These are phyloP conservation scores for Chimonanthus praecox DNA, from an alignment of 164 flowering plant genomes.

Conservation along the genomic window DNA sequence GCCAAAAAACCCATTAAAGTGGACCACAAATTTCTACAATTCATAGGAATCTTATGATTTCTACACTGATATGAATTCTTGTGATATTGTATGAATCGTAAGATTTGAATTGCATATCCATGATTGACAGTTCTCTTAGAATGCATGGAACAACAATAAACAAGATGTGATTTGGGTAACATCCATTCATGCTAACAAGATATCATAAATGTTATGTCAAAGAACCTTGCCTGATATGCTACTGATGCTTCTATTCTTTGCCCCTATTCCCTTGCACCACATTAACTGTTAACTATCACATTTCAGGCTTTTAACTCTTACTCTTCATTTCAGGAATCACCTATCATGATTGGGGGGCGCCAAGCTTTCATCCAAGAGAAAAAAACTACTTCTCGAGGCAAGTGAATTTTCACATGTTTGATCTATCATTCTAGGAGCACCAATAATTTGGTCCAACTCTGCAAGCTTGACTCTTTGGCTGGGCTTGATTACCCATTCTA, in stretches of 20 bases:
- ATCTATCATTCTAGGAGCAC: background rate
- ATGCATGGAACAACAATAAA: too few relatives aligned
- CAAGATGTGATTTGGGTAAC: too few relatives aligned
- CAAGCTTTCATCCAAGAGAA: constrained; percentile 61
- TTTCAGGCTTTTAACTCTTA: background rate
- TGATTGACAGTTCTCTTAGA: too few relatives aligned
- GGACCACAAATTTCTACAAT: too few relatives aligned
- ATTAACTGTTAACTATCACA: background rate
- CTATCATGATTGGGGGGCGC: constrained; percentile 46
- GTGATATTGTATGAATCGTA: background rate
- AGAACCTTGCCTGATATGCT: background rate
- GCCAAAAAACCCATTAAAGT: too few relatives aligned
- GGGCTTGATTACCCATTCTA: background rate
- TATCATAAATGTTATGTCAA: background rate
- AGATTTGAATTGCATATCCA: background rate
- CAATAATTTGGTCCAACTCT: background rate
- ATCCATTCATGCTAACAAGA: background rate
- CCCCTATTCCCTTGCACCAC: background rate
- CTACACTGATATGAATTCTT: too few relatives aligned
- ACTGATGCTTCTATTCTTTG: background rate
- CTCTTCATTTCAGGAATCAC: constrained; percentile 49
- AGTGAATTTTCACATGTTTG: constrained; percentile 4
- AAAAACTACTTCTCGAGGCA: constrained; percentile 59
- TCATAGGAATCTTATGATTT: too few relatives aligned
- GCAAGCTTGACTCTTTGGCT: background rate